A percentile compares a stretch with the other conserved stretches of the same genome.
These are phyloP conservation scores for Fusarium sp. DNA, from an alignment of 2,329 filamentous ascomycete genomes.

Conservation along the genomic window DNA sequence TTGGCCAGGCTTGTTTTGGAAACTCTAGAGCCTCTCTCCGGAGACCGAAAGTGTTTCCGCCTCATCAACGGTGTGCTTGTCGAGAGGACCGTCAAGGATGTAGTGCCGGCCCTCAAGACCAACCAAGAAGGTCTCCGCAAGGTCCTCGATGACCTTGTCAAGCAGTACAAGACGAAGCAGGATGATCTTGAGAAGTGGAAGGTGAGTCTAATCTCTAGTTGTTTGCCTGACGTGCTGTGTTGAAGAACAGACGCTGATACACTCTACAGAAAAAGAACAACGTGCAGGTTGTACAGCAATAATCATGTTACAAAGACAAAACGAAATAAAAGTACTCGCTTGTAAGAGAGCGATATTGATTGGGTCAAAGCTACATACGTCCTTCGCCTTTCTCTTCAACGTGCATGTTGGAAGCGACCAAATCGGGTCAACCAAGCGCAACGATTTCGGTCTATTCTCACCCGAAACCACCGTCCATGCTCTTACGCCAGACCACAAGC, in stretches of 20 bases:
- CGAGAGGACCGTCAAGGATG: conserved; percentile 92
- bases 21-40: conserved; percentile 84
- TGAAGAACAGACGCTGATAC: conserved; percentile 11
- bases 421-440: neutral
- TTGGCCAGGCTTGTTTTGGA: conserved; percentile 86
- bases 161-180: conserved; percentile 96
- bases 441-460: neutral
- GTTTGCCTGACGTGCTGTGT: neutral
- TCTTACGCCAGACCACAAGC: neutral
- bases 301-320: conserved; percentile 37
- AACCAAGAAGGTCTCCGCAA: conserved; percentile 95
- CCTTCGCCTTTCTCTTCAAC: neutral
- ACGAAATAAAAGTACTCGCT: conserved; percentile 26
- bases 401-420: neutral
- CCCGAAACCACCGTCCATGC: neutral
- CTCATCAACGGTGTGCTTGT: conserved; percentile 98
- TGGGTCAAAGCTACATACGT: neutral
- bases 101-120: conserved; percentile 89
- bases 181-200: conserved; percentile 98
- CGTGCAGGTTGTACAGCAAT: conserved; percentile 86
- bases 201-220: conserved; percentile 61
- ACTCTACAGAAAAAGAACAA: conserved; percentile 84
- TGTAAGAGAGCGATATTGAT: neutral
- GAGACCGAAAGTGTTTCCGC: conserved; percentile 95
- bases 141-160: conserved; percentile 92